These are phyloP conservation scores for Ilyonectria destructans DNA, from an alignment of 2,329 filamentous ascomycete genomes.

Conservation along the genomic window DNA sequence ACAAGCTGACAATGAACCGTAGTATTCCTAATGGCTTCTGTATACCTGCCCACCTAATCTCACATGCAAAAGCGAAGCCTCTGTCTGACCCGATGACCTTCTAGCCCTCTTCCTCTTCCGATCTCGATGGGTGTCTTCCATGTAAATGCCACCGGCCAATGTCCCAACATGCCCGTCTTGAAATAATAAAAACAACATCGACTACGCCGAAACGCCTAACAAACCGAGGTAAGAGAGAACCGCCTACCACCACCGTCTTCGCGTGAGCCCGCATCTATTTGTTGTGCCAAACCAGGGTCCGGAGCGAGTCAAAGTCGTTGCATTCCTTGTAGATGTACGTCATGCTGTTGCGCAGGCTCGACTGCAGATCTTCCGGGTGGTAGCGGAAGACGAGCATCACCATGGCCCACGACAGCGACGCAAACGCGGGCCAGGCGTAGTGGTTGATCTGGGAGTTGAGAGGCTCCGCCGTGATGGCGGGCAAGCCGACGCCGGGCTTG, in stretches of 20 bases:
- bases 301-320: constrained; percentile 89
- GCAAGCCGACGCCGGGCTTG: constrained; percentile 71
- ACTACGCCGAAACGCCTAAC: constrained; percentile 40
- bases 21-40: constrained; percentile 14
- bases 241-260: background rate
- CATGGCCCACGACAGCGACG: constrained; percentile 89
- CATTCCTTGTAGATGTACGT: constrained; percentile 95
- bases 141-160: constrained; percentile 36
- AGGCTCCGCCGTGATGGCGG: constrained; percentile 65
- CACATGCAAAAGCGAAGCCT: constrained; percentile 25
- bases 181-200: background rate
- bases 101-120: constrained; percentile 28
- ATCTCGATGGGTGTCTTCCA: constrained; percentile 28
- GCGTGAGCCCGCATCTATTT: constrained; percentile 60
- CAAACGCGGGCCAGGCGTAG: constrained; percentile 94
- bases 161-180: constrained; percentile 21
- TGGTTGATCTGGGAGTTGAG: constrained; percentile 69
- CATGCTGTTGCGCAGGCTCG: constrained; percentile 95
- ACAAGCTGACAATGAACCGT: background rate
- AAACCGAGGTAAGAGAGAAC: constrained; percentile 18
- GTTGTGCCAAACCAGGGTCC: constrained; percentile 91
- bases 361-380: constrained; percentile 92
- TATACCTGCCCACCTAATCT: background rate
- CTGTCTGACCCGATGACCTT: constrained; percentile 25
- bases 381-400: constrained; percentile 97